A percentile compares a stretch with the other conserved stretches of the same genome.
Evolutionary conservation across 108 stramenopile species (phyloP).

Genomic region (Nannochloropsis gaditana): DNA sequence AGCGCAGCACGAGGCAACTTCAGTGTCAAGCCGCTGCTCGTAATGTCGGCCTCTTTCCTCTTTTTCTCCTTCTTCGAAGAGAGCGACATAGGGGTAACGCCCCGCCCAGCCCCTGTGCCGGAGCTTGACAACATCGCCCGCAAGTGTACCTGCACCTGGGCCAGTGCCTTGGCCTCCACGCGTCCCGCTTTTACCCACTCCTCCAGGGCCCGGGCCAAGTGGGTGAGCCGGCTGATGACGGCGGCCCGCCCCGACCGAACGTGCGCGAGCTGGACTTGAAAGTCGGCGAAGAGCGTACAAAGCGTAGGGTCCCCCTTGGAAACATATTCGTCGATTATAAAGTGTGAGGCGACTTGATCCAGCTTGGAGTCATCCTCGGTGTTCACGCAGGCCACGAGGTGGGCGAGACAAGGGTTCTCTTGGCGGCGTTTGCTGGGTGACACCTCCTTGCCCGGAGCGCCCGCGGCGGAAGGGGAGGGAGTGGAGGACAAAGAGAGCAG

Average conservation of each 20-base stretch:
- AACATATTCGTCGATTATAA: not conserved
- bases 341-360: not conserved
- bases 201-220: not conserved
- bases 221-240: constrained; percentile 6
- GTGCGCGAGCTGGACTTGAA: not conserved
- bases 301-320: not conserved
- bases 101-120: not conserved
- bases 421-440: not conserved
- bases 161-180: not conserved
- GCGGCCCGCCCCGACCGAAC: not conserved
- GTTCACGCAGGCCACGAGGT: not conserved
- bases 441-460: not conserved
- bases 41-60: not conserved
- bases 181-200: not conserved
- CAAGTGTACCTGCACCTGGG: constrained; percentile 3
- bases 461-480: not conserved
- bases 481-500: not conserved
- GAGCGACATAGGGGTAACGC: not conserved
- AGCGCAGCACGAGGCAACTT: not conserved
- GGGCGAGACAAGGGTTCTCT: not conserved
- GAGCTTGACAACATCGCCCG: not conserved
- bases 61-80: not conserved
- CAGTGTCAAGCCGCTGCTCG: not conserved
- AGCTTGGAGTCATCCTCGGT: not conserved
- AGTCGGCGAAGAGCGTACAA: not conserved